These are phyloP conservation scores for Amanita jacksonii DNA, from an alignment of 768 basidiomycete species.

Conservation along the genomic window DNA sequence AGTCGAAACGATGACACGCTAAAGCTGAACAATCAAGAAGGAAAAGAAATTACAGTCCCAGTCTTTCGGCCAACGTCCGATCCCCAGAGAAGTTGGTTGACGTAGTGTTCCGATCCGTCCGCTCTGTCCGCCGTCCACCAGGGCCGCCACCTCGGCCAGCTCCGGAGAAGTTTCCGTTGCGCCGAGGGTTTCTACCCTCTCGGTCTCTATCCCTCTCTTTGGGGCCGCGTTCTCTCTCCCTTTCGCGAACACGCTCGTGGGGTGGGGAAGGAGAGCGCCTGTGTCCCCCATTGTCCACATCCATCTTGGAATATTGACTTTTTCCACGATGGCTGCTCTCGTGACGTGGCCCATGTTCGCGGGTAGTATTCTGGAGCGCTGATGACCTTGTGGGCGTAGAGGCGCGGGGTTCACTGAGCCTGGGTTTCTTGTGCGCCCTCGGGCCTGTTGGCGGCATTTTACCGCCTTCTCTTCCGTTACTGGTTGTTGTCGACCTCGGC, in stretches of 20 bases:
- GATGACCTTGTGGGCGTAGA: constrained; percentile 22
- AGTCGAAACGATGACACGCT: constrained; percentile 8
- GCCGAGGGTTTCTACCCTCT: constrained; percentile 20
- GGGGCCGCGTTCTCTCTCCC: constrained; percentile 8
- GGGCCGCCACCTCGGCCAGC: constrained; percentile 25
- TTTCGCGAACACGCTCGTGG: constrained; percentile 17
- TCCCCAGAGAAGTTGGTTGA: constrained; percentile 33
- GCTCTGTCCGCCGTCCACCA: constrained; percentile 16
- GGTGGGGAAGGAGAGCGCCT: constrained; percentile 31
- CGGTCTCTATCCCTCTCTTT: constrained; percentile 16
- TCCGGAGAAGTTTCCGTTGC: constrained; percentile 36
- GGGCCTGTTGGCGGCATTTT: constrained; percentile 72
- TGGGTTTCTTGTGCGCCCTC: constrained; percentile 71
- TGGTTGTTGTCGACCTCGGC: constrained; percentile 16
- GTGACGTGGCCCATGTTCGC: constrained; percentile 18
- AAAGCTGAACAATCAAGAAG: constrained; percentile 14
- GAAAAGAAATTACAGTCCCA: constrained; percentile 48
- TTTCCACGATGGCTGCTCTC: constrained; percentile 17
- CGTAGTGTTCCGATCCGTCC: constrained; percentile 23
- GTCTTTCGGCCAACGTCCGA: constrained; percentile 80
- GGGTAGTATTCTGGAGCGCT: constrained; percentile 12
- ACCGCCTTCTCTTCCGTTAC: constrained; percentile 24
- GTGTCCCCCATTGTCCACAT: constrained; percentile 48
- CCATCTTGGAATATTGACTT: constrained; percentile 33
- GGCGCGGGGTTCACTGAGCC: constrained; percentile 46